Percentiles rank a stretch among this genome's conserved stretches.
Evolutionary conservation across 192 early-diverging fungal genomes (phyloP).

Genomic region (Umbelopsis sp.): DNA sequence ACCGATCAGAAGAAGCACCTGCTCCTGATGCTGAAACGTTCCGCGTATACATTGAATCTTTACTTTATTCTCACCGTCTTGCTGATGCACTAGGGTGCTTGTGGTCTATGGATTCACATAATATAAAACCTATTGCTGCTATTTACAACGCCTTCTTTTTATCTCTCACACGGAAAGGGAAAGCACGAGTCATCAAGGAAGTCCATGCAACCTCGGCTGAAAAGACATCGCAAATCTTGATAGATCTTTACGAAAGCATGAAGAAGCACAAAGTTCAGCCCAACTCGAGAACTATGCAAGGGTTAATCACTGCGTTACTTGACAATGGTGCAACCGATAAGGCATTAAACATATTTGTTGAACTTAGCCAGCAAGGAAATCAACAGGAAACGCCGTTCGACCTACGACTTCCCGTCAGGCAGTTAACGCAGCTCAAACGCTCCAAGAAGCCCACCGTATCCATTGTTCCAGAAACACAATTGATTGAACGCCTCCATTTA

Average conservation of each 20-base stretch:
- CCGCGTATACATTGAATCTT: conserved; percentile 30
- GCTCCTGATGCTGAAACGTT: conserved; percentile 30
- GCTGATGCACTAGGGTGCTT: conserved; percentile 20
- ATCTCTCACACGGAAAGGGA: conserved; percentile 18
- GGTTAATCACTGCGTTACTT: conserved; percentile 35
- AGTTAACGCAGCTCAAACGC: not conserved
- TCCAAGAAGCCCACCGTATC: conserved; percentile 1
- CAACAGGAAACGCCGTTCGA: not conserved
- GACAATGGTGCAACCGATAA: conserved; percentile 34
- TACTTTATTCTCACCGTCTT: conserved; percentile 16
- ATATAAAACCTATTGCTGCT: conserved; percentile 19
- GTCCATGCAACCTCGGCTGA: not conserved
- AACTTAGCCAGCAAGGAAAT: conserved; percentile 17
- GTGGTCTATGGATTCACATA: not conserved
- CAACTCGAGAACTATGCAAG: conserved; percentile 34
- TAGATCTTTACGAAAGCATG: conserved; percentile 25
- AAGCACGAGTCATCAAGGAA: not conserved
- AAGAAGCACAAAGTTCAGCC: conserved; percentile 23
- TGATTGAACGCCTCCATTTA: not conserved
- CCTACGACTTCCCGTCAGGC: not conserved
- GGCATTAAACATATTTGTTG: conserved; percentile 36
- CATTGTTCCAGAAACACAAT: not conserved
- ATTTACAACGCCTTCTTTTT: conserved; percentile 34
- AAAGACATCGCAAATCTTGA: conserved; percentile 4
- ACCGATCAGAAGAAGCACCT: not conserved